Evolutionary conservation across 345 rosid species (phyloP).

Genomic region (Lepidium aucheri): DNA sequence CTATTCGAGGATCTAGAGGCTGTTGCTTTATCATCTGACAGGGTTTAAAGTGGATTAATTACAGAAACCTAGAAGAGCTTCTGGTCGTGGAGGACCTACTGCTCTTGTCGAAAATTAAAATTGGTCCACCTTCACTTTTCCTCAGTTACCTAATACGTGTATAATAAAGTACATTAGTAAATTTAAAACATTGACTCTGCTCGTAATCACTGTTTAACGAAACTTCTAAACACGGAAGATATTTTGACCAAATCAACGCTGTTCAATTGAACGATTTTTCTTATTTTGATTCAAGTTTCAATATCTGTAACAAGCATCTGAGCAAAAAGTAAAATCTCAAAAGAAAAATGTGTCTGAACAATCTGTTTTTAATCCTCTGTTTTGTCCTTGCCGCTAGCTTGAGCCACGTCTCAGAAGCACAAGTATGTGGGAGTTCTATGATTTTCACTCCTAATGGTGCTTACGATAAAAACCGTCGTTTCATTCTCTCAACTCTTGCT

Average conservation of each 20-base stretch:
- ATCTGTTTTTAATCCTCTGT: neutral
- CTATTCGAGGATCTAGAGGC: no score
- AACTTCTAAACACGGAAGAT: neutral
- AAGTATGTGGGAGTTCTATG: neutral
- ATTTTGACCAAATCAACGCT: neutral
- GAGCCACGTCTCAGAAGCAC: neutral
- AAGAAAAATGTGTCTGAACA: neutral
- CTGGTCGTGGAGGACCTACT: no score
- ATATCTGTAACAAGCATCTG: neutral
- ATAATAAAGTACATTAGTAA: no score
- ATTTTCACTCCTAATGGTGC: conserved; percentile 1
- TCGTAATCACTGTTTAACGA: neutral
- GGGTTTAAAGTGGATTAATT: no score
- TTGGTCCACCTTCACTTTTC: neutral
- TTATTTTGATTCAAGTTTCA: neutral
- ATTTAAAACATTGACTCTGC: no score
- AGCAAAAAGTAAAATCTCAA: neutral
- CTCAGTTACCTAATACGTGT: neutral
- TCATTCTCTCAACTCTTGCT: conserved; percentile 18
- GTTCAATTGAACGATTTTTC: neutral
- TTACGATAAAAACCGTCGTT: conserved; percentile 20
- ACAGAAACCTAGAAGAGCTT: no score
- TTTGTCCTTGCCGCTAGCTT: neutral
- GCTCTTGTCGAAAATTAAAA: no score
- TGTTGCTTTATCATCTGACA: no score